Evolutionary conservation across 2,329 filamentous ascomycete genomes (phyloP), one percentile per base, ranked within the genome.

Genomic region (Raffaelea ambrosiae): DNA sequence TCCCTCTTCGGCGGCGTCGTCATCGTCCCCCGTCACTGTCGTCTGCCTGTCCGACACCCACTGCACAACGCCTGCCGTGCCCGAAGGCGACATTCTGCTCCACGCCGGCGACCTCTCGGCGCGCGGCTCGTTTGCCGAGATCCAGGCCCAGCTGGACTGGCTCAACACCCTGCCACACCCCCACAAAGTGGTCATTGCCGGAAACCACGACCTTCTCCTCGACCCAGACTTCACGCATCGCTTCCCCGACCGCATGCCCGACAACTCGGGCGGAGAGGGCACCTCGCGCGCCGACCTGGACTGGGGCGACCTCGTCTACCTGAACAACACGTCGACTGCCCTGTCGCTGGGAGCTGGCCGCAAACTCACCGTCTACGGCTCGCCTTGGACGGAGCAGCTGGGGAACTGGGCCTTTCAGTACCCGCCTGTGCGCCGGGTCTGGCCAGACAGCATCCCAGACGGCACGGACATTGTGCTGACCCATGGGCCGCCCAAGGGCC

Each of bases 21-120:
- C n/a, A n/a, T n/a, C n/a, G n/a, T n/a, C 26, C 26, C 19, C 42
- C n/a, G 23, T 46, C 36, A 46, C 48, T 16, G 7, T 62, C 19
- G 60, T 66, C 20, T 69, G 65, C 53, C 59, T 70, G 18, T 69
- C 66, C 9, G 66, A 70, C 54, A 69, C 66, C 2, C 66, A 69
- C 58, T 67, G 65, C 52, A 55, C 53, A 22, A 58, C 58, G 31
- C 42, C 48, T 9, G 46, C 49, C 5, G 51, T 68, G 4, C 66
- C 66, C 4, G 36, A 54, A 14, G 67, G 66, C 2, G 66, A 70
- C 49, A 55, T 70, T 5, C 61, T 69, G 7, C 57, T 71, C 44
- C 68, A 71, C 49, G 66, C 67, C 14, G 66, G 66, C 11, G 65
- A 70, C 49, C 58, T 70, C 13, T 67, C 64, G 1, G 55, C 66